phyloP scores from a whole-genome alignment of 2,329 filamentous ascomycete species.

The Aspergillus sp. region DNA sequence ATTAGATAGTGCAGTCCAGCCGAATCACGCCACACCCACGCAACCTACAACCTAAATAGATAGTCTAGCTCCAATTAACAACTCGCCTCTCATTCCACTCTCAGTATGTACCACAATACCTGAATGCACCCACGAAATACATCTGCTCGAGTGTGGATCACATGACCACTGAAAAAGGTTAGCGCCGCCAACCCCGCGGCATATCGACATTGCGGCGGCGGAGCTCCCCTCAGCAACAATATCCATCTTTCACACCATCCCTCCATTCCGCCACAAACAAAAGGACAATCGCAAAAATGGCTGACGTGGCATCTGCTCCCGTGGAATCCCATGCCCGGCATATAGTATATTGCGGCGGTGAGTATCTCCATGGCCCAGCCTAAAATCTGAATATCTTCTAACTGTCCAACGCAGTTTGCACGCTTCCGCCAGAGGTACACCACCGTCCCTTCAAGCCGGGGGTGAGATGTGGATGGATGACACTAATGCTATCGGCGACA shows the following conservation, averaged over 20 bases:
- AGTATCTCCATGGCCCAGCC: constrained; percentile 18
- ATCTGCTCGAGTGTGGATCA: too few relatives aligned
- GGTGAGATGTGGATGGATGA: neutral
- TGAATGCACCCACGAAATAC: too few relatives aligned
- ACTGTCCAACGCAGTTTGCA: constrained; percentile 51
- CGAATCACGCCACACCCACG: too few relatives aligned
- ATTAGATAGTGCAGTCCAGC: too few relatives aligned
- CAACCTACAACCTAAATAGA: too few relatives aligned
- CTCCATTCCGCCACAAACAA: neutral
- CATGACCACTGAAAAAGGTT: neutral
- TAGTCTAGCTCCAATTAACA: too few relatives aligned
- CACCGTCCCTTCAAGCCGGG: constrained; percentile 8
- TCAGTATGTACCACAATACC: too few relatives aligned
- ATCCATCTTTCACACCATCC: neutral
- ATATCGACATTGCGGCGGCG: constrained; percentile 1
- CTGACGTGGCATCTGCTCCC: constrained; percentile 33
- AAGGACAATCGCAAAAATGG: constrained; percentile 20
- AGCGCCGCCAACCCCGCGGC: constrained; percentile 8
- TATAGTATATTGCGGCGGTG: constrained; percentile 62
- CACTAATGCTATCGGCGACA: constrained; percentile 42
- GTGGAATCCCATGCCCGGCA: constrained; percentile 50
- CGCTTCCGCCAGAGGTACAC: constrained; percentile 64
- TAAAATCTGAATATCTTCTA: too few relatives aligned
- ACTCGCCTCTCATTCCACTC: too few relatives aligned
- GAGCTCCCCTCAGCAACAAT: neutral